Evolutionary conservation across 306 rosid genomes (phyloP).

Genomic region (Inga oerstediana): DNA sequence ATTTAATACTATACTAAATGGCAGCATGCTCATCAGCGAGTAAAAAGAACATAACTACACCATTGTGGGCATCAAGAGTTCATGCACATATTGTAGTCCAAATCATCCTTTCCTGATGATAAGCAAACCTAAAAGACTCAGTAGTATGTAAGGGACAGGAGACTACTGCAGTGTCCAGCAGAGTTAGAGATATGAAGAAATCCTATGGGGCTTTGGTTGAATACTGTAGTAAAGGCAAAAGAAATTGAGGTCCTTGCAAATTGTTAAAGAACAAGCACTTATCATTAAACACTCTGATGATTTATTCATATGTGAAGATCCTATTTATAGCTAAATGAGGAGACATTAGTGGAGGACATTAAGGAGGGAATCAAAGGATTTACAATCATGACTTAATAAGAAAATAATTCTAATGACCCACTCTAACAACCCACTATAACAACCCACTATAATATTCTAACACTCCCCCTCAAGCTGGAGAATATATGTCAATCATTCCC

Average conservation of each 20-base stretch:
- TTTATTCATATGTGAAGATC: no score
- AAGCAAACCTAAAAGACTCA: neutral
- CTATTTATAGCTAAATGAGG: no score
- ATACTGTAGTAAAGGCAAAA: neutral
- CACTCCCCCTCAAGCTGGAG: no score
- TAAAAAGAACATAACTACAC: neutral
- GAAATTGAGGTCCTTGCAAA: neutral
- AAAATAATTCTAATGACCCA: no score
- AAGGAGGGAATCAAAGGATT: no score
- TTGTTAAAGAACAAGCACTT: neutral
- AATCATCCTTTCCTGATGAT: neutral
- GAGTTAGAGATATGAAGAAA: neutral
- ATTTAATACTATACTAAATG: neutral
- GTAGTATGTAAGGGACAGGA: neutral
- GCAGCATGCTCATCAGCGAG: neutral
- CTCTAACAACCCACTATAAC: no score
- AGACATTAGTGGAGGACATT: no score
- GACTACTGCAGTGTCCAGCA: neutral
- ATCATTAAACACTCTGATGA: no score
- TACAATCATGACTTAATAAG: no score
- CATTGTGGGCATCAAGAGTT: neutral
- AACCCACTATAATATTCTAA: no score
- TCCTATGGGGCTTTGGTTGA: neutral
- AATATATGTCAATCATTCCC: no score
- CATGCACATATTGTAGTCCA: neutral